Conservation (phyloP, 176 grass and related monocot genomes). For the Thinopyrum elongatum region DNA sequence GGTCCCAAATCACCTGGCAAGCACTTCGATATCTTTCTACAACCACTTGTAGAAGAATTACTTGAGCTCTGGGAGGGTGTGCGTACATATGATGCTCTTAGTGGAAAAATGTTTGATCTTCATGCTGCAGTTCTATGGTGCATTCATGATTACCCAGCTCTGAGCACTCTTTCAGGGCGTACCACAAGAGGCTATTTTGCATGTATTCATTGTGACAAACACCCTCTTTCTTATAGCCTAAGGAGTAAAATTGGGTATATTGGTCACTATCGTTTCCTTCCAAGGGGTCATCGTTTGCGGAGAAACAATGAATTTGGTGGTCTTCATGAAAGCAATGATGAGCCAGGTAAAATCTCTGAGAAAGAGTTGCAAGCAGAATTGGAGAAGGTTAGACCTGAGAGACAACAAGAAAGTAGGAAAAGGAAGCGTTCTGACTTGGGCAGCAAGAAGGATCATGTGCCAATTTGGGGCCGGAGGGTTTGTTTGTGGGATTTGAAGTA, state of each 20-base stretch:
- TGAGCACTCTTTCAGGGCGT: not conserved
- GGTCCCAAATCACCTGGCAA: not conserved
- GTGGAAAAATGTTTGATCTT: not conserved
- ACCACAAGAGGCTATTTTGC: slow-evolving; percentile 21
- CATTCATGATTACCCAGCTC: not conserved
- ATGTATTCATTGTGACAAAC: slow-evolving; percentile 16
- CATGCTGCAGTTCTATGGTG: not conserved
- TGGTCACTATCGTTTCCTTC: slow-evolving; percentile 16
- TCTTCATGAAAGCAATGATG: not conserved
- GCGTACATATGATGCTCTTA: slow-evolving; percentile 10
- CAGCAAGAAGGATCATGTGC: not conserved
- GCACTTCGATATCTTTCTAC: not conserved
- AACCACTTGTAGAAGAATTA: not conserved
- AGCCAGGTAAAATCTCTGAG: not conserved
- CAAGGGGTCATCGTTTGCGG: not conserved
- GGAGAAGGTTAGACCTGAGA: not conserved
- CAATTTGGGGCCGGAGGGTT: not conserved
- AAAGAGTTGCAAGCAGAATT: not conserved
- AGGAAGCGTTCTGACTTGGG: not conserved
- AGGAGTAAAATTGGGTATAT: slow-evolving; percentile 20
- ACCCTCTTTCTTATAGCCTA: not conserved
- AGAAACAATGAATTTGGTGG: not conserved
- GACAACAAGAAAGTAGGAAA: not conserved
- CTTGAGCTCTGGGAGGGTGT: not conserved
- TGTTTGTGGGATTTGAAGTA: slow-evolving; percentile 21